Evolutionary conservation across 2,329 filamentous ascomycete genomes (phyloP), one percentile per base, ranked within the genome.

Genomic region (Fusarium armeniacum): DNA sequence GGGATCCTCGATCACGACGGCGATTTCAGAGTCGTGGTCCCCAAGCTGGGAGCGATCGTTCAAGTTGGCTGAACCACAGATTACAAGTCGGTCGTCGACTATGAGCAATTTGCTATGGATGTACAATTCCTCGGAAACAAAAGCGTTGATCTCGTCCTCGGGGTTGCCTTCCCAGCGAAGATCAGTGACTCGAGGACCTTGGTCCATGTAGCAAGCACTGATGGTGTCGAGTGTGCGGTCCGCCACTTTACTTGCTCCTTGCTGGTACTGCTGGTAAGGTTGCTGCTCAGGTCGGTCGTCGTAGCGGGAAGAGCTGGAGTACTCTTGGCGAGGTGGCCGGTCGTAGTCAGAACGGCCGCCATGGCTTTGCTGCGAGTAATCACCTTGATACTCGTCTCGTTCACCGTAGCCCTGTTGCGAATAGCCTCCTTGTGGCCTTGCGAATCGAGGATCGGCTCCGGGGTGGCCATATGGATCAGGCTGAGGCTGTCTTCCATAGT

Each of bases 11-110:
- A 97, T 92, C 60, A 97, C 86, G 69, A 97, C 91, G n/a, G 93
- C 93, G 58, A 97, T 93, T 78, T 97, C 94, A 1, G 90, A 93
- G 81, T 97, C 94, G 79, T 96, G 93, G 61, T 88, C 86, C 36
- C 93, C 93, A 6, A 97, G 87, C 81, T 97, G 92, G 5, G 91
- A 94, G 62, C 86, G 83, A 73, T 87, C 84, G 76, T 89, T 87
- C 60, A 87, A 79, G 74, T 86, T 86, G 69, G 84, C 85, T 15
- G 80, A 93, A 67, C 94, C 93, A 77, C 92, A 94, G 70, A 97
- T 94, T 60, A 93, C 92, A 51, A 92, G 85, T 10, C 88, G 86
- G 77, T 97, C 94, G 76, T 97, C 93, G 45, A 91, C 93, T 63
- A 97, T 96, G 62, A 93, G 85, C 22, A 93, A 81, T 78, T 93